Evolutionary conservation across 2,329 filamentous ascomycete species (phyloP).

Genomic region (Pseudogymnoascus sp.): DNA sequence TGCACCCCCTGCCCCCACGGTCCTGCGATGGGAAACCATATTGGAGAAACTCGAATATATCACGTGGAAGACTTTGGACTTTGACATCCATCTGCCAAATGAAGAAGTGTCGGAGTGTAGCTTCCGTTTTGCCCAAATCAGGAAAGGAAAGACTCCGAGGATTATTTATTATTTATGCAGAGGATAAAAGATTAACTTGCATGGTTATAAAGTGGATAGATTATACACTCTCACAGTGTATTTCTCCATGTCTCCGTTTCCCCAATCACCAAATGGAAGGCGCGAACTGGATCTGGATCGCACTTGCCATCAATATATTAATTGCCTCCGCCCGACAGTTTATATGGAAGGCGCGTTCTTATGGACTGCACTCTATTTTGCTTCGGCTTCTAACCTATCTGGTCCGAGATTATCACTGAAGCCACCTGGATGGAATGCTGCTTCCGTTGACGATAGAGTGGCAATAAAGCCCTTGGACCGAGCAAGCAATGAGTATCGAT

Average conservation of each 20-base stretch:
- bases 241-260: background rate
- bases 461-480: background rate
- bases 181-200: background rate
- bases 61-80: background rate
- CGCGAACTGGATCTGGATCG: background rate
- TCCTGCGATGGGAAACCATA: too few species aligned
- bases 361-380: background rate
- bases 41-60: background rate
- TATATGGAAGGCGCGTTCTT: background rate
- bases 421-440: background rate
- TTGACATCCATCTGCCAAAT: background rate
- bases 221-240: too few species aligned
- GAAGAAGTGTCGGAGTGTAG: background rate
- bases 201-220: background rate
- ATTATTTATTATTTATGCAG: background rate
- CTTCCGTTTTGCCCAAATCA: background rate
- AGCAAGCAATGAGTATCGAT: background rate
- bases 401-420: background rate
- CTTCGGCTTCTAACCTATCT: background rate
- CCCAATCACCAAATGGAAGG: background rate
- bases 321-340: background rate
- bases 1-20: too few species aligned
- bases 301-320: background rate
- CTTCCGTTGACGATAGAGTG: background rate
- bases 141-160: background rate